Evolutionary conservation across 2,329 filamentous ascomycete genomes (phyloP).

Genomic region (Lithohypha guttulata): DNA sequence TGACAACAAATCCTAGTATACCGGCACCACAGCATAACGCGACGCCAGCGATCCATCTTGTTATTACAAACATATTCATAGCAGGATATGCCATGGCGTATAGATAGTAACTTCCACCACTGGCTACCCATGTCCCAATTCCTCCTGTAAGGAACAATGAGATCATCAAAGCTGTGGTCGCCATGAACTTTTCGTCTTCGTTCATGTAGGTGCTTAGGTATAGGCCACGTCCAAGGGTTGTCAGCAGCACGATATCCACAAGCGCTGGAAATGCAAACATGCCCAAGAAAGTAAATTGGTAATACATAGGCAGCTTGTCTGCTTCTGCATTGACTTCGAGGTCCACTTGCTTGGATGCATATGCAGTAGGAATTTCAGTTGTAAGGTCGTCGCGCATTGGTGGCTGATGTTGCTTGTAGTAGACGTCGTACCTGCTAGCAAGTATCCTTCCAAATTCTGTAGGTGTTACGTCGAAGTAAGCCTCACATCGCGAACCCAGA

Average conservation of each 20-base stretch:
- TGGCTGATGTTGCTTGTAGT: constrained; percentile 38
- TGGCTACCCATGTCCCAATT: constrained; percentile 53
- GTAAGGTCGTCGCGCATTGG: constrained; percentile 42
- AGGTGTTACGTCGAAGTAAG: constrained; percentile 49
- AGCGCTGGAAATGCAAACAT: constrained; percentile 54
- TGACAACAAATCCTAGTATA: constrained; percentile 43
- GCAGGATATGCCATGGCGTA: constrained; percentile 46
- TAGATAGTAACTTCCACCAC: constrained; percentile 53
- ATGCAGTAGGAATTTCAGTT: constrained; percentile 40
- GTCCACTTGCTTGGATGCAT: constrained; percentile 43
- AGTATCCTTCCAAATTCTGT: constrained; percentile 38
- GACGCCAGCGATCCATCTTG: constrained; percentile 42
- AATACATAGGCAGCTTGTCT: constrained; percentile 36
- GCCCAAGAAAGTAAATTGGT: constrained; percentile 47
- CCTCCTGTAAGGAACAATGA: constrained; percentile 49
- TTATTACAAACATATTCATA: constrained; percentile 45
- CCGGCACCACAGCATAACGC: constrained; percentile 43
- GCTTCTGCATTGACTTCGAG: constrained; percentile 38
- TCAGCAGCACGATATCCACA: constrained; percentile 50
- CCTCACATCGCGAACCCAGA: constrained; percentile 51
- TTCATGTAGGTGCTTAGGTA: constrained; percentile 51
- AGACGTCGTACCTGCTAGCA: constrained; percentile 32
- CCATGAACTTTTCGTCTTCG: constrained; percentile 38
- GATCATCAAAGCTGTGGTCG: constrained; percentile 48
- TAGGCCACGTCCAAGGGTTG: constrained; percentile 48